Evolutionary conservation across 306 rosid species (phyloP).

Genomic region (Sophora flavescens): DNA sequence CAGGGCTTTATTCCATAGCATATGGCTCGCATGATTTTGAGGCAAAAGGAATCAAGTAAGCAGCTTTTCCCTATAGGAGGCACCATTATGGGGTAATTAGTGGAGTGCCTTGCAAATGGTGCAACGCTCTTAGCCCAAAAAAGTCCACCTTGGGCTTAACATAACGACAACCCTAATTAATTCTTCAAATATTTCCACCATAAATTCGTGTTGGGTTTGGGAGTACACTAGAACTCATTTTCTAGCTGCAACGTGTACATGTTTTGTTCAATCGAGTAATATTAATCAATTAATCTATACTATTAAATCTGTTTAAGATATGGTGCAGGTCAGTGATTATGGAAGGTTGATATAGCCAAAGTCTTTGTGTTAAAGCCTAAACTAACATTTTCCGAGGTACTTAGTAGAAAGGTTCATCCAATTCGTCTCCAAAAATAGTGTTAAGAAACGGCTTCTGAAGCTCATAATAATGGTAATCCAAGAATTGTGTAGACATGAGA

Average conservation of each 20-base stretch:
- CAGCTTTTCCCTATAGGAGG: conserved; percentile 67
- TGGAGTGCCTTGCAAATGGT: conserved; percentile 70
- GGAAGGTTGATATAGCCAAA: conserved; percentile 38
- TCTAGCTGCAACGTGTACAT: conserved; percentile 27
- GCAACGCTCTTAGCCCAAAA: conserved; percentile 60
- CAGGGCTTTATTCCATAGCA: conserved; percentile 63
- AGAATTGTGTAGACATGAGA: conserved; percentile 1
- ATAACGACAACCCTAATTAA: conserved; percentile 52
- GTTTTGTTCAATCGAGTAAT: background rate
- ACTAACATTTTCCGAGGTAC: conserved; percentile 33
- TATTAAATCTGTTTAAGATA: conserved; percentile 36
- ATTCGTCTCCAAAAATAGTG: background rate
- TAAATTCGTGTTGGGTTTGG: conserved; percentile 53
- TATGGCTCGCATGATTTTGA: conserved; percentile 77
- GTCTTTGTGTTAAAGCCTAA: conserved; percentile 21
- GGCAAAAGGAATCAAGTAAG: conserved; percentile 78
- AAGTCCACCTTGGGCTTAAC: conserved; percentile 55
- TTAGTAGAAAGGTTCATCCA: conserved; percentile 31
- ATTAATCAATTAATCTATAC: conserved; percentile 9
- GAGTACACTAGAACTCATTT: conserved; percentile 4
- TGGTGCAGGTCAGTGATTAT: conserved; percentile 32
- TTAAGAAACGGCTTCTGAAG: conserved; percentile 19
- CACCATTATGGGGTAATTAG: conserved; percentile 84
- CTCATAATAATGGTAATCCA: background rate
- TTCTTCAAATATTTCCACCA: conserved; percentile 44